Evolutionary conservation across 2,329 filamentous ascomycete species (phyloP).

Genomic region (Metarhizium humberi): DNA sequence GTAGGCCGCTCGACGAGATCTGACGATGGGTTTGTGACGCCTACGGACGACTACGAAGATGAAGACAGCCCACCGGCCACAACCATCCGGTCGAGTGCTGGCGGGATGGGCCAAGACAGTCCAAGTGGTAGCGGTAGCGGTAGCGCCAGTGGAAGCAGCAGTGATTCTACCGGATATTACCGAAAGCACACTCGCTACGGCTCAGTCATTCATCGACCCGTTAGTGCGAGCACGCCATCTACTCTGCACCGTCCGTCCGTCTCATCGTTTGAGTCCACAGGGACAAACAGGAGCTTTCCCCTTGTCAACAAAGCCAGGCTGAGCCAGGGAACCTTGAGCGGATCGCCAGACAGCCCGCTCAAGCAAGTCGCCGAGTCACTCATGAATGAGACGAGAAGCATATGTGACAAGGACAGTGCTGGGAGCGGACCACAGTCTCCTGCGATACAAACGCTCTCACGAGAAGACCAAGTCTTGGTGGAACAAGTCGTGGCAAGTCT

Average conservation of each 20-base stretch:
- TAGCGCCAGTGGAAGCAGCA: constrained; percentile 9
- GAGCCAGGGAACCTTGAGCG: constrained; percentile 37
- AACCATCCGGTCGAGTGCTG: constrained; percentile 16
- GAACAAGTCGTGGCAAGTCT: constrained; percentile 51
- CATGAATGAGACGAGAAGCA: constrained; percentile 37
- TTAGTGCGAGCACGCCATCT: constrained; percentile 28
- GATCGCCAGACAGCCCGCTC: constrained; percentile 40
- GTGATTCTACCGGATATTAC: constrained; percentile 13
- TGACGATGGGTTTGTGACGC: constrained; percentile 13
- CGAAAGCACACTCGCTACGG: constrained; percentile 16
- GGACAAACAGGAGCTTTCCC: constrained; percentile 54
- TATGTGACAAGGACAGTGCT: constrained; percentile 25
- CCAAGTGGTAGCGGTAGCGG: neutral
- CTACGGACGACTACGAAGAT: constrained; percentile 11
- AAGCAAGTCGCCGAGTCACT: constrained; percentile 37
- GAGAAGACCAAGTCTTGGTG: constrained; percentile 51
- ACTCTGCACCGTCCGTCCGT: constrained; percentile 43
- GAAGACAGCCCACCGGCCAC: constrained; percentile 5
- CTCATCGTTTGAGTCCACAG: constrained; percentile 47
- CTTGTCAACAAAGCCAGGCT: constrained; percentile 43
- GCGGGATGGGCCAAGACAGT: constrained; percentile 3
- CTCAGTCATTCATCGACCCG: constrained; percentile 33
- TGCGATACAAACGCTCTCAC: constrained; percentile 37
- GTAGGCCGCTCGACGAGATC: constrained; percentile 9
- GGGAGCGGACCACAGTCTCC: constrained; percentile 22